A percentile compares a stretch with the other conserved stretches of the same genome.
phyloP scores from a whole-genome alignment of 2,329 filamentous ascomycete genomes.

The Cercospora sojina region DNA sequence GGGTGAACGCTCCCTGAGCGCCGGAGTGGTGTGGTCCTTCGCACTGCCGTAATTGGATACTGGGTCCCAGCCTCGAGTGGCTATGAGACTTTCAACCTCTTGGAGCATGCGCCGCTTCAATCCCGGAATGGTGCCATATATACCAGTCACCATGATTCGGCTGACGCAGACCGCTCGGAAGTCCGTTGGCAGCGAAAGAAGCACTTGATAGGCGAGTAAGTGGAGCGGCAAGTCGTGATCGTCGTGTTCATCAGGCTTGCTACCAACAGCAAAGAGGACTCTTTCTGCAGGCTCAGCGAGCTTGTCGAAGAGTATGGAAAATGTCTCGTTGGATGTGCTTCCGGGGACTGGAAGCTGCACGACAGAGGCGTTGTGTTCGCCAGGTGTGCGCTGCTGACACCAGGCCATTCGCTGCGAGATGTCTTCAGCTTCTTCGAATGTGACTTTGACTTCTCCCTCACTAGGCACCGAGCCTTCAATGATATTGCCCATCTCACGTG shows the following conservation, averaged over 20 bases:
- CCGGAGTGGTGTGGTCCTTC: slow-evolving; percentile 16
- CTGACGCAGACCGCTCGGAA: slow-evolving; percentile 83
- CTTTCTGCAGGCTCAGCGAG: slow-evolving; percentile 74
- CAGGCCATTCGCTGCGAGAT: slow-evolving; percentile 72
- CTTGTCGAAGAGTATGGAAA: slow-evolving; percentile 64
- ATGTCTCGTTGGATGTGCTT: slow-evolving; percentile 25
- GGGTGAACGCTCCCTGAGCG: slow-evolving; percentile 24
- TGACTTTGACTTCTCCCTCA: slow-evolving; percentile 42
- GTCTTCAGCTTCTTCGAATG: slow-evolving; percentile 79
- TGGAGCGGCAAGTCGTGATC: slow-evolving; percentile 83
- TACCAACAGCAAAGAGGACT: slow-evolving; percentile 65
- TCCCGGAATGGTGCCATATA: slow-evolving; percentile 74
- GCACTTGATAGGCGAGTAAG: slow-evolving; percentile 69
- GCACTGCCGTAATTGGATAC: slow-evolving; percentile 67
- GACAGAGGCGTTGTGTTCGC: slow-evolving; percentile 12
- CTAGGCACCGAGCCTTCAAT: slow-evolving; percentile 57
- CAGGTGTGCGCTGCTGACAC: slow-evolving; percentile 54
- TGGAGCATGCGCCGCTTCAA: slow-evolving; percentile 73
- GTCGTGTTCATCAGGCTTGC: slow-evolving; percentile 63
- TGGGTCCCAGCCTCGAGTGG: slow-evolving; percentile 71
- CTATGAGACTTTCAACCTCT: slow-evolving; percentile 68
- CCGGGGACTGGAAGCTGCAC: slow-evolving; percentile 32
- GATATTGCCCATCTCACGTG: slow-evolving; percentile 66
- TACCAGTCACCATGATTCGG: slow-evolving; percentile 82
- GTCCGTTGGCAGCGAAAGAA: slow-evolving; percentile 76